These are phyloP conservation scores for Corrigiola litoralis DNA, from an alignment of 179 eudicot species.

Conservation along the genomic window DNA sequence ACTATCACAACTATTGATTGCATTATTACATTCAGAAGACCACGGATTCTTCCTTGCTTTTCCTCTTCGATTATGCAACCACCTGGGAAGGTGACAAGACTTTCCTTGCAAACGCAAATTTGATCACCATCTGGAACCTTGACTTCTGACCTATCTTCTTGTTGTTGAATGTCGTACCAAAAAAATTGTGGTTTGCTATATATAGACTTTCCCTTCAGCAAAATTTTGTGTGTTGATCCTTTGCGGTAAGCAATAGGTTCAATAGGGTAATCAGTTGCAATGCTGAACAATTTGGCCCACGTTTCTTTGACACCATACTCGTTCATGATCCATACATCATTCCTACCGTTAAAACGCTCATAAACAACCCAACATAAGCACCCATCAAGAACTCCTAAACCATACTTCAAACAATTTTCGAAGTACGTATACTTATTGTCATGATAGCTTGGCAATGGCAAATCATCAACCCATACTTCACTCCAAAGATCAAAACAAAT, in stretches of 20 bases:
- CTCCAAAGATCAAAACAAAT: conserved; percentile 2
- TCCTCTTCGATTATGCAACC: too few relatives aligned
- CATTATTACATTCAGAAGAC: too few relatives aligned
- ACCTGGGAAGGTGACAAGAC: too few relatives aligned
- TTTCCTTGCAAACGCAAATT: too few relatives aligned
- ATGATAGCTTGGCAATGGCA: not conserved
- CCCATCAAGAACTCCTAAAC: not conserved
- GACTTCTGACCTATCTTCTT: too few relatives aligned
- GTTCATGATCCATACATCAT: conserved; percentile 7
- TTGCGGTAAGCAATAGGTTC: not conserved
- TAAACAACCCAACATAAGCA: not conserved
- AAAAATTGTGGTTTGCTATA: too few relatives aligned
- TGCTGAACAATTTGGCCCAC: conserved; percentile 1
- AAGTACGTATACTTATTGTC: not conserved
- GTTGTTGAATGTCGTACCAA: too few relatives aligned
- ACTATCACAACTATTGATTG: too few relatives aligned
- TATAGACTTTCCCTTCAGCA: too few relatives aligned
- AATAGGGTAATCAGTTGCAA: not conserved
- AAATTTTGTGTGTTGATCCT: not conserved
- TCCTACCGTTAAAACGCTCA: too few relatives aligned
- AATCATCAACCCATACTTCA: not conserved
- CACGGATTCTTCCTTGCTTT: too few relatives aligned
- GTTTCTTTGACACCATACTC: conserved; percentile 6
- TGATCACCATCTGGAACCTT: too few relatives aligned
- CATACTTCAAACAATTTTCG: not conserved